Conservation (phyloP, 805 yeast genomes). For the Nakazawaea ishiwadae region DNA sequence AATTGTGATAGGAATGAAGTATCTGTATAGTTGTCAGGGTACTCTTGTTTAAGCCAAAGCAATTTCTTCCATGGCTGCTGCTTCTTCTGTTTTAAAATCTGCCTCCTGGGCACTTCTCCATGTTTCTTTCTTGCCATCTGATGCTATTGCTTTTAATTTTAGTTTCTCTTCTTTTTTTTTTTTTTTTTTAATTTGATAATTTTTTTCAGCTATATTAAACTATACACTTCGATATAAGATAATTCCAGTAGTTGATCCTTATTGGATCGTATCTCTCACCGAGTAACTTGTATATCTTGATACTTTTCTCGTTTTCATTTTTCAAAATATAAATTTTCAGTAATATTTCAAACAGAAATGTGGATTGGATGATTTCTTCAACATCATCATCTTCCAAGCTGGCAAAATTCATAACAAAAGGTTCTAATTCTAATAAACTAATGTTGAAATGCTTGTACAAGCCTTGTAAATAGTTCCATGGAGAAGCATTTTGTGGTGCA, state of each 20-base stretch:
- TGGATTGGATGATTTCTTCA: slow-evolving; percentile 33
- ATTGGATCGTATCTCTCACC: slow-evolving; percentile 30
- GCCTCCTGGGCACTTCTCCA: too few species aligned
- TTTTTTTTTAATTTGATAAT: background rate
- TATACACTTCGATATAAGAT: slow-evolving; percentile 11
- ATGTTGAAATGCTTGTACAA: slow-evolving; percentile 28
- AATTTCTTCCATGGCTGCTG: slow-evolving; percentile 71
- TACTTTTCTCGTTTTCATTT: slow-evolving; percentile 29
- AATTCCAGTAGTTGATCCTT: slow-evolving; percentile 27
- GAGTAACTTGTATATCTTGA: slow-evolving; percentile 45
- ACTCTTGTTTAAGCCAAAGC: slow-evolving; percentile 79
- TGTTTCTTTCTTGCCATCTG: too few species aligned
- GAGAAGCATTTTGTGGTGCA: slow-evolving; percentile 78
- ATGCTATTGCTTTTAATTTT: background rate
- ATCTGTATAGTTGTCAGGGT: slow-evolving; percentile 91
- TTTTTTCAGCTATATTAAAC: too few species aligned
- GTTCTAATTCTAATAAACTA: slow-evolving; percentile 34
- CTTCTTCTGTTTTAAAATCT: background rate
- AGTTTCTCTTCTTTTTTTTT: background rate
- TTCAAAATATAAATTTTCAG: slow-evolving; percentile 42
- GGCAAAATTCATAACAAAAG: slow-evolving; percentile 41
- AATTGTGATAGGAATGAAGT: slow-evolving; percentile 74
- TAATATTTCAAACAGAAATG: slow-evolving; percentile 61
- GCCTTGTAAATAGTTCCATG: slow-evolving; percentile 82
- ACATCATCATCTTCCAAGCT: slow-evolving; percentile 18